These are phyloP conservation scores for Cadophora sp. DNA, from an alignment of 2,329 filamentous ascomycete species.

Conservation along the genomic window DNA sequence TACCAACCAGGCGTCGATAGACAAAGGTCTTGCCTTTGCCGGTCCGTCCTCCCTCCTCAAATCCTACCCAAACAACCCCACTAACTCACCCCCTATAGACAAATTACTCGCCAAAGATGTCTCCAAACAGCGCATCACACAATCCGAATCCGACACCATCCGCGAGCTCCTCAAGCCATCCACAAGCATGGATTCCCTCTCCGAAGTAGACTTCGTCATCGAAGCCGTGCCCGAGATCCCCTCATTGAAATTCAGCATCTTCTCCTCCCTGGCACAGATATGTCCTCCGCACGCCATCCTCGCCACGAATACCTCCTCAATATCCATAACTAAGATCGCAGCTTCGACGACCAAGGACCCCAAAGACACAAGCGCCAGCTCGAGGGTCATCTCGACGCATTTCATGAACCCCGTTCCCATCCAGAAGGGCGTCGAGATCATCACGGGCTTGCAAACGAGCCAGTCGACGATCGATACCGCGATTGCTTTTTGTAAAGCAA, in stretches of 20 bases:
- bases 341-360: slow-evolving; percentile 82
- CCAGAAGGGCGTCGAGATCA: slow-evolving; percentile 98
- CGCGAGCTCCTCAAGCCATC: slow-evolving; percentile 73
- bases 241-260: slow-evolving; percentile 86
- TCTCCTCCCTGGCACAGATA: slow-evolving; percentile 80
- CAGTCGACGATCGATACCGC: slow-evolving; percentile 81
- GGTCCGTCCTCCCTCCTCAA: slow-evolving; percentile 56
- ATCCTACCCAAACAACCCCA: neutral
- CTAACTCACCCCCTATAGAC: slow-evolving; percentile 57
- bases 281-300: slow-evolving; percentile 87
- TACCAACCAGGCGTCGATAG: slow-evolving; percentile 80
- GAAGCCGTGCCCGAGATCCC: slow-evolving; percentile 96
- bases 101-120: slow-evolving; percentile 95
- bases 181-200: slow-evolving; percentile 78
- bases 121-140: slow-evolving; percentile 82
- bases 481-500: slow-evolving; percentile 83
- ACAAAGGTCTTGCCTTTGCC: slow-evolving; percentile 90
- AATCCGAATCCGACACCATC: slow-evolving; percentile 78
- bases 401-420: slow-evolving; percentile 99
- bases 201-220: slow-evolving; percentile 93
- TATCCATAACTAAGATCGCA: slow-evolving; percentile 95
- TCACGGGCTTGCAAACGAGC: slow-evolving; percentile 91
- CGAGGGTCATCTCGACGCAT: slow-evolving; percentile 91
- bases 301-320: slow-evolving; percentile 98
- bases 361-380: slow-evolving; percentile 79